phyloP scores from a whole-genome alignment of 257 asterid species.

The Lycium ferocissimum region DNA sequence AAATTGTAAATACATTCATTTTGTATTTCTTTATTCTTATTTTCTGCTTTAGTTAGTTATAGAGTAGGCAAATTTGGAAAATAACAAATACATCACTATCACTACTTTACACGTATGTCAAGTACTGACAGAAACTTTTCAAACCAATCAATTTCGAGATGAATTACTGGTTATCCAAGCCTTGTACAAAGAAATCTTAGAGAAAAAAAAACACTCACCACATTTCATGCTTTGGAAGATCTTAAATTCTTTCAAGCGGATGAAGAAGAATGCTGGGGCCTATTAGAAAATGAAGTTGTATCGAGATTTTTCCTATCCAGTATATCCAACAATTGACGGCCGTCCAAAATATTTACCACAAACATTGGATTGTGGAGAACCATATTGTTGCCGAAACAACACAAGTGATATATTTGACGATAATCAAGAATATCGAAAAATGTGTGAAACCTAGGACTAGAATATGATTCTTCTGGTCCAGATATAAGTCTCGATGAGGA shows the following conservation, averaged over 20 bases:
- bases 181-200: not conserved
- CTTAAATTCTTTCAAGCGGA: slow-evolving; percentile 13
- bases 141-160: not conserved
- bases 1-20: too few species aligned
- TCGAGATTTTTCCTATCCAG: not conserved
- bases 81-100: too few species aligned
- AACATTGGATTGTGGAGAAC: not conserved
- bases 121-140: not conserved
- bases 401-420: not conserved
- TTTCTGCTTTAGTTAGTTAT: too few species aligned
- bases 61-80: too few species aligned
- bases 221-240: not conserved
- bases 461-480: not conserved
- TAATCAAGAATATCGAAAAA: not conserved
- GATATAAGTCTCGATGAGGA: not conserved
- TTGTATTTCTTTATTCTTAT: too few species aligned
- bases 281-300: not conserved
- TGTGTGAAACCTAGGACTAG: slow-evolving; percentile 1
- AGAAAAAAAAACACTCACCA: not conserved
- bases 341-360: not conserved
- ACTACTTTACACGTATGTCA: not conserved
- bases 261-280: not conserved
- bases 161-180: not conserved
- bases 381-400: not conserved
- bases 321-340: not conserved